phyloP scores from a whole-genome alignment of 2,329 filamentous ascomycete genomes.

The Dothistroma septosporum region DNA sequence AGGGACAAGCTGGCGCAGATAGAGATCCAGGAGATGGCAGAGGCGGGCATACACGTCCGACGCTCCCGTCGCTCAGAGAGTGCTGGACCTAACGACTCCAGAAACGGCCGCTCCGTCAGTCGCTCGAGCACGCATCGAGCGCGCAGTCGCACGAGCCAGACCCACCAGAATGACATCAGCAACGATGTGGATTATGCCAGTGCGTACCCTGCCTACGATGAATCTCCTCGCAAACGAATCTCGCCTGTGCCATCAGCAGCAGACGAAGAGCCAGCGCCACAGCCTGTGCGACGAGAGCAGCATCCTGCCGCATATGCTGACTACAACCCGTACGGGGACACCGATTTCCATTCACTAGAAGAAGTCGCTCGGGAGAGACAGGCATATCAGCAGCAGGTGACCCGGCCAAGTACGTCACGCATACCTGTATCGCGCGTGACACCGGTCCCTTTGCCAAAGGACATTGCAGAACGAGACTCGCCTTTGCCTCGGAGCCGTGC shows the following conservation, averaged over 20 bases:
- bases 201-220: constrained; percentile 20
- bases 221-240: constrained; percentile 23
- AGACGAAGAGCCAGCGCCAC: constrained; percentile 28
- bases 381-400: constrained; percentile 43
- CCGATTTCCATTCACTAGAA: constrained; percentile 72
- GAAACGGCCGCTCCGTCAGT: constrained; percentile 39
- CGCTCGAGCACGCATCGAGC: constrained; percentile 20
- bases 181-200: constrained; percentile 23
- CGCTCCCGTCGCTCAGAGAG: constrained; percentile 51
- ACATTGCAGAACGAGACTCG: constrained; percentile 70
- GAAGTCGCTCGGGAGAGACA: constrained; percentile 60
- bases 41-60: constrained; percentile 63
- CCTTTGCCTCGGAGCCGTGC: constrained; percentile 59
- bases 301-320: constrained; percentile 23
- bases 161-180: constrained; percentile 19
- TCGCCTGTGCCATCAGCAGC: constrained; percentile 37
- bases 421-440: constrained; percentile 84
- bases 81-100: constrained; percentile 37
- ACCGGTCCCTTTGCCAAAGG: constrained; percentile 67
- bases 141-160: constrained; percentile 24
- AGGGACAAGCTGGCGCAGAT: constrained; percentile 78
- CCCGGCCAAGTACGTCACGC: constrained; percentile 59
- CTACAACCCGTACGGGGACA: constrained; percentile 48
- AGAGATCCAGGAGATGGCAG: constrained; percentile 74
- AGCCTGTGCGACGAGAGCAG: constrained; percentile 11